Base-by-base conservation (phyloP, 768 basidiomycete genomes). In the Hemileccinum rubropunctum region DNA sequence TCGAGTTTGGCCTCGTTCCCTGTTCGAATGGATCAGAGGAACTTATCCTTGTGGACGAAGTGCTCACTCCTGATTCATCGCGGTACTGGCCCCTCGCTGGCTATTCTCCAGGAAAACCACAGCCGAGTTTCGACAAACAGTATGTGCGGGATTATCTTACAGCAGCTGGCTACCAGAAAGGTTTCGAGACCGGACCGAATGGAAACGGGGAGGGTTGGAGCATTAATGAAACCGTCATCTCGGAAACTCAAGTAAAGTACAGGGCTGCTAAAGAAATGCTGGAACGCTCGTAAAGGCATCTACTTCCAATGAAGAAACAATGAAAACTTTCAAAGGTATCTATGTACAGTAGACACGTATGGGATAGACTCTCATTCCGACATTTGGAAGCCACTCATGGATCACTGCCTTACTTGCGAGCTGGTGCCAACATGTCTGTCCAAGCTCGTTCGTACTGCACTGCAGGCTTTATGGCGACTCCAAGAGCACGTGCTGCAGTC, bases 111-210 rank as follows among this genome's bases (percentile, higher is more conserved):
- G 97, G 95, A 4, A 74, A 78, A 32, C 63, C 83, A 0, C 95
- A 97, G 69, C 81, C 86, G 17, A 92, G 91, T 62, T 98, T 97
- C 62, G 97, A 98, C 68, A 99, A 98, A 71, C 97, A 99, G 70
- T 98, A 88, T 61, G 72, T 98, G 48, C 76, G 97, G 17, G 95
- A 98, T 64, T 91, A 92, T 86, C 73, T 99, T 26, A 84, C 85
- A 11, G 62, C 71, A 23, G 71, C 73, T 7, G 92, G 92, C 1
- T 93, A 90, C 63, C 74, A 70, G 56, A 88, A 86, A 63, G 90
- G 90, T 1, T 66, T 90, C n/a, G 91, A 93, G 65, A 78, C 72
- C 44, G 91, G 90, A 12, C 81, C 80, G 0, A 73, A 80, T 51
- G 82, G 85, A 27, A 74, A 80, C 46, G 80, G 82, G 13, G 75